A percentile compares a stretch with the other conserved stretches of the same genome.
Evolutionary conservation across 2,329 filamentous ascomycete genomes (phyloP).

Genomic region (Hawksworthiomyces lignivorus): DNA sequence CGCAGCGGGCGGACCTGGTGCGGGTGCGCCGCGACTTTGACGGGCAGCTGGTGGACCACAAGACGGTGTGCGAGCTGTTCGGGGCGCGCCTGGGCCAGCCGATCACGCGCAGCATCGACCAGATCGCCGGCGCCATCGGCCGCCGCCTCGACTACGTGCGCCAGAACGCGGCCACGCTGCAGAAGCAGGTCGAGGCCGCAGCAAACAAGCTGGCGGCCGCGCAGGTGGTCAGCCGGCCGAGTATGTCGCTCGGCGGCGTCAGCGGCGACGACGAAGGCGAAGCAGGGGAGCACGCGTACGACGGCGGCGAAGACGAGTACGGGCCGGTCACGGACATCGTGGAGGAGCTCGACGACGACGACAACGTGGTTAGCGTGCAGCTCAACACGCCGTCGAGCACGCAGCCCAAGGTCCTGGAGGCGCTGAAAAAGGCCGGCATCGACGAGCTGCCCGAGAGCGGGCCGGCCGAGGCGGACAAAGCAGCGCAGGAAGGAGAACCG

Average conservation of each 20-base stretch:
- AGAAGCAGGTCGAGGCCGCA: slow-evolving; percentile 61
- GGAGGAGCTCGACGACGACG: slow-evolving; percentile 86
- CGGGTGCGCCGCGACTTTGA: slow-evolving; percentile 51
- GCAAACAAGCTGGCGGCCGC: slow-evolving; percentile 64
- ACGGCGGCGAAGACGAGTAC: slow-evolving; percentile 54
- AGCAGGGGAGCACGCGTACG: slow-evolving; percentile 44
- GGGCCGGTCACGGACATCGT: slow-evolving; percentile 83
- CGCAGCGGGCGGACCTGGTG: slow-evolving; percentile 44
- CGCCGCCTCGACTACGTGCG: slow-evolving; percentile 84
- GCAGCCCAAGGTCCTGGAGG: slow-evolving; percentile 61
- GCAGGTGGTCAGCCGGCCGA: slow-evolving; percentile 48
- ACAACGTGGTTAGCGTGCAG: slow-evolving; percentile 66
- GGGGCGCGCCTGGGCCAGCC: slow-evolving; percentile 27
- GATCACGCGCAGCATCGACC: slow-evolving; percentile 41
- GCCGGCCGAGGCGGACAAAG: not conserved
- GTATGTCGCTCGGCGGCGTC: not conserved
- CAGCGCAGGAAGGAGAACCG: not conserved
- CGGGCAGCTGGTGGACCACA: slow-evolving; percentile 54
- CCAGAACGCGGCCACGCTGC: slow-evolving; percentile 67
- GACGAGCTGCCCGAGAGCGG: slow-evolving; percentile 22
- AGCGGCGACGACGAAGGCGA: slow-evolving; percentile 47
- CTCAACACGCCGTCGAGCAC: slow-evolving; percentile 60
- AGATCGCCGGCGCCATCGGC: slow-evolving; percentile 60
- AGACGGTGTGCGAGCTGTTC: slow-evolving; percentile 45
- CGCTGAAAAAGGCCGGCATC: slow-evolving; percentile 69